Percentiles rank a stretch among this genome's conserved stretches.
phyloP scores from a whole-genome alignment of 306 rosid genomes.

The Boehmeria nivea region DNA sequence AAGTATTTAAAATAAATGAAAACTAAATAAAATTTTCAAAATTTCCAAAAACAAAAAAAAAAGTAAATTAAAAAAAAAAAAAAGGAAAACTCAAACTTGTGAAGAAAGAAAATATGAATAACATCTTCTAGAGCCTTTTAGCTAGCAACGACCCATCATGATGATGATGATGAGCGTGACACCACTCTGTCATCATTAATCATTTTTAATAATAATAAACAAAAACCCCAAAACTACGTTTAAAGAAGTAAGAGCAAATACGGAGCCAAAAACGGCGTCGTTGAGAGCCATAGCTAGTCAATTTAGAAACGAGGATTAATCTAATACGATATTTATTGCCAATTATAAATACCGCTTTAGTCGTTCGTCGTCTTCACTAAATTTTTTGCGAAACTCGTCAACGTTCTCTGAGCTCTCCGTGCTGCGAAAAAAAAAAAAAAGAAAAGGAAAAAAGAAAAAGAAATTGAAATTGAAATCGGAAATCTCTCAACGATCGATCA shows the following conservation, averaged over 20 bases:
- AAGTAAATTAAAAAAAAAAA: background rate
- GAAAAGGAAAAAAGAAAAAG: too few relatives aligned
- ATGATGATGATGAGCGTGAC: slow-evolving; percentile 81
- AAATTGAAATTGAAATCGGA: too few relatives aligned
- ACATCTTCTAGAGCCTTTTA: slow-evolving; percentile 32
- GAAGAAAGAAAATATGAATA: background rate
- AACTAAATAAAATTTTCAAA: too few relatives aligned
- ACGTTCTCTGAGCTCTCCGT: too few relatives aligned
- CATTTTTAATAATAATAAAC: background rate
- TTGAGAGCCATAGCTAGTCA: background rate
- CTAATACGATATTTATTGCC: background rate
- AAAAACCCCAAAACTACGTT: background rate
- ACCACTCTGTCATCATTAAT: slow-evolving; percentile 64
- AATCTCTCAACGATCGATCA: slow-evolving; percentile 22
- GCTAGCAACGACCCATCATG: slow-evolving; percentile 23
- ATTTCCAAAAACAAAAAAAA: background rate
- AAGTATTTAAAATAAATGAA: too few relatives aligned
- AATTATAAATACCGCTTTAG: slow-evolving; percentile 20
- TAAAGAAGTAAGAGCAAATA: background rate
- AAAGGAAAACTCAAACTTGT: background rate
- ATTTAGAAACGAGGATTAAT: background rate
- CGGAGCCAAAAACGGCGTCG: slow-evolving; percentile 5
- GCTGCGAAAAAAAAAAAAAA: too few relatives aligned
- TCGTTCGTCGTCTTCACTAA: background rate
- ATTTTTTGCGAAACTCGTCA: slow-evolving; percentile 17